Percentiles rank a stretch among this genome's conserved stretches.
phyloP scores from a whole-genome alignment of 345 rosid species.

The Aquilaria malaccensis region DNA sequence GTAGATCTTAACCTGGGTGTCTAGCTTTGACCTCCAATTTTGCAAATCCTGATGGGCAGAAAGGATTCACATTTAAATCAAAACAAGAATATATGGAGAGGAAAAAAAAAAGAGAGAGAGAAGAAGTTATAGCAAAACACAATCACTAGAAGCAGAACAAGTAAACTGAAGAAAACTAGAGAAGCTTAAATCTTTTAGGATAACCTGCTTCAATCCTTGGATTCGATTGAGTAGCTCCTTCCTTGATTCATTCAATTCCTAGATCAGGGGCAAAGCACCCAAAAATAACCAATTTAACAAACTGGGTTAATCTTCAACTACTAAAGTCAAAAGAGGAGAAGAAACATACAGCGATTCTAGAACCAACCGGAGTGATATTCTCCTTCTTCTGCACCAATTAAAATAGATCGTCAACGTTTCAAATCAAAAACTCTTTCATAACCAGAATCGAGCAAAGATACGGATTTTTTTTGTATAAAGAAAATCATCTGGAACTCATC shows the following conservation, averaged over 20 bases:
- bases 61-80: neutral
- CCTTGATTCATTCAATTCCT: constrained; percentile 90
- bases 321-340: neutral
- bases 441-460: neutral
- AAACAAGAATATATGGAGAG: neutral
- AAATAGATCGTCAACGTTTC: neutral
- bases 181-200: neutral
- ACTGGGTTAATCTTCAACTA: neutral
- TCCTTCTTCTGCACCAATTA: constrained; percentile 61
- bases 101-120: neutral
- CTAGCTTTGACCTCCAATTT: constrained; percentile 87
- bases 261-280: neutral
- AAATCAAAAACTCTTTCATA: neutral
- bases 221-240: constrained; percentile 72
- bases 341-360: constrained; percentile 51
- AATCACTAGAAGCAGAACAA: neutral
- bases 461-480: neutral
- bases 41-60: constrained; percentile 68
- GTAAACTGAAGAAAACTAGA: too few species aligned
- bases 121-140: neutral
- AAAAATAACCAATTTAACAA: neutral
- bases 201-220: constrained; percentile 84
- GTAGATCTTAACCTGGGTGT: constrained; percentile 82
- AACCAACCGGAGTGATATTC: constrained; percentile 45
- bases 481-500: neutral